phyloP scores from a whole-genome alignment of 2,329 filamentous ascomycete genomes.

The Magnaporthiopsis poae region DNA sequence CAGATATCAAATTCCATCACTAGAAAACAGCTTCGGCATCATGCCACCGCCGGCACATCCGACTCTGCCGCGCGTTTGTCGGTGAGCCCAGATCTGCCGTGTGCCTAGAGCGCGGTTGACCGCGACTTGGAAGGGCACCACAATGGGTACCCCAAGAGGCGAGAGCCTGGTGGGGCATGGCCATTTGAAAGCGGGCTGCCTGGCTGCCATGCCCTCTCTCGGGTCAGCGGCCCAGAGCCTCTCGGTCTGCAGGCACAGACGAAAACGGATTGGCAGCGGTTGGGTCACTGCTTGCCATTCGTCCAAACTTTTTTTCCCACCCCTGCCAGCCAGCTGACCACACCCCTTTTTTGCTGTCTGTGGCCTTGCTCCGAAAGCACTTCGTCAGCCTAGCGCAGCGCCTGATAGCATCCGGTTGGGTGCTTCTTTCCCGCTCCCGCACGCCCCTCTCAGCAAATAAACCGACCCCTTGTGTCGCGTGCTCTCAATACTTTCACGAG shows the following conservation, averaged over 20 bases:
- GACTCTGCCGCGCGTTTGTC: neutral
- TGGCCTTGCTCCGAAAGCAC: neutral
- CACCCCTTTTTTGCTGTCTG: neutral
- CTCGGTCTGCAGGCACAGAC: neutral
- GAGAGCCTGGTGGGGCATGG: neutral
- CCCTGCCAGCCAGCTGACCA: neutral
- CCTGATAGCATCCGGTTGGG: neutral
- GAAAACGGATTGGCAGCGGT: neutral
- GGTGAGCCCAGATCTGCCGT: neutral
- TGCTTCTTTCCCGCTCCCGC: neutral
- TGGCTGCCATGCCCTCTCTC: neutral
- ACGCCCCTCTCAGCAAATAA: neutral
- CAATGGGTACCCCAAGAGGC: neutral
- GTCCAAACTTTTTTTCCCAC: neutral
- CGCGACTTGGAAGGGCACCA: neutral
- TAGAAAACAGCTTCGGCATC: neutral
- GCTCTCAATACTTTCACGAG: neutral
- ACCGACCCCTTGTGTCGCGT: neutral
- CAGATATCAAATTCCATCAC: no score
- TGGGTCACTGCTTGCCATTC: neutral
- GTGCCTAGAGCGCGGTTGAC: neutral
- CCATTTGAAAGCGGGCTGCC: neutral
- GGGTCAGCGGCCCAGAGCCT: neutral
- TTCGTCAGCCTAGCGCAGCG: neutral
- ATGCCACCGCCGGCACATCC: neutral